These are phyloP conservation scores for Ogataea trehaloabstinens DNA, from an alignment of 805 yeast species.

Conservation along the genomic window DNA sequence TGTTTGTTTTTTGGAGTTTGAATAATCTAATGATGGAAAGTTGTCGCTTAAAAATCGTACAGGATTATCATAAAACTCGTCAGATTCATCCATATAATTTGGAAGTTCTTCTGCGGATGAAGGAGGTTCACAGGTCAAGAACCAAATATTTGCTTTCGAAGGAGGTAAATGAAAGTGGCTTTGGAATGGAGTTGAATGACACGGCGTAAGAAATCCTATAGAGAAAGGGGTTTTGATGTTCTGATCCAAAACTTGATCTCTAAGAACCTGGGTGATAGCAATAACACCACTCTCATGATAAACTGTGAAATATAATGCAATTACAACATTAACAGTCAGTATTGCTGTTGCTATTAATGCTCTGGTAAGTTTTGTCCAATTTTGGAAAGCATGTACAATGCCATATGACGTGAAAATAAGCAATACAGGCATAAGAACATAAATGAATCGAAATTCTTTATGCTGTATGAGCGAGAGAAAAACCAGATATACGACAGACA, in stretches of 20 bases:
- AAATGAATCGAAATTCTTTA: constrained; percentile 88
- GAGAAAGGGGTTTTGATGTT: constrained; percentile 38
- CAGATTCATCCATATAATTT: constrained; percentile 81
- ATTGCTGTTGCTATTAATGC: constrained; percentile 9
- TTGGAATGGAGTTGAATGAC: constrained; percentile 97
- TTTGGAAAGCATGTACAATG: constrained; percentile 12
- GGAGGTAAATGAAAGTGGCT: constrained; percentile 66
- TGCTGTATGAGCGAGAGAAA: constrained; percentile 70
- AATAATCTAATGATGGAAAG: constrained; percentile 39
- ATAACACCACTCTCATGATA: constrained; percentile 86
- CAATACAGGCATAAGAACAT: constrained; percentile 78
- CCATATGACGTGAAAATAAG: constrained; percentile 50
- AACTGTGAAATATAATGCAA: constrained; percentile 44
- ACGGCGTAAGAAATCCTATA: constrained; percentile 86
- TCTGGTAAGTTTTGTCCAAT: constrained; percentile 2
- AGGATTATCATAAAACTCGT: constrained; percentile 72
- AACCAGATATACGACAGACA: constrained; percentile 40
- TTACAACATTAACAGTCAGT: constrained; percentile 11
- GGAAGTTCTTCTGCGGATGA: constrained; percentile 32
- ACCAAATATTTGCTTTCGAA: constrained; percentile 55
- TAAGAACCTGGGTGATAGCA: constrained; percentile 55
- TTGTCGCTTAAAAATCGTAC: constrained; percentile 48
- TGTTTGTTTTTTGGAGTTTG: background rate
- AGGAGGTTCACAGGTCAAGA: constrained; percentile 92
- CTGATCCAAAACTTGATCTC: constrained; percentile 24